Conservation (phyloP, 306 rosid species). For the Castanopsis chinensis region DNA sequence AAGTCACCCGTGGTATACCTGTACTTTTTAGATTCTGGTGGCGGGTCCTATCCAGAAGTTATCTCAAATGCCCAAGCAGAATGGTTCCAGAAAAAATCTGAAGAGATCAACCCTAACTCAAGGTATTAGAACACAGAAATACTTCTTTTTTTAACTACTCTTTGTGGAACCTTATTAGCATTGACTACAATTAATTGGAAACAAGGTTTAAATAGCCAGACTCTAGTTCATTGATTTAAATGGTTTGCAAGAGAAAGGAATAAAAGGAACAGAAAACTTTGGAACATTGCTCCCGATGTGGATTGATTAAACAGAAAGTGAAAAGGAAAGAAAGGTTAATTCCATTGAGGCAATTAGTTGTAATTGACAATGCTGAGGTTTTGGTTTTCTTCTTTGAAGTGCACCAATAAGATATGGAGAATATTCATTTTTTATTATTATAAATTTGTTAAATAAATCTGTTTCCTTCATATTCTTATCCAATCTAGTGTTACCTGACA, state of each 20-base stretch:
- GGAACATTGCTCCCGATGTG: neutral
- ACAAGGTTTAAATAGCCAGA: neutral
- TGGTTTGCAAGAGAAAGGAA: neutral
- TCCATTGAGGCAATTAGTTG: neutral
- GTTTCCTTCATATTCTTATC: neutral
- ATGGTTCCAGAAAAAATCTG: constrained; percentile 58
- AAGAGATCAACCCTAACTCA: constrained; percentile 54
- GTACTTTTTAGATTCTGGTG: constrained; percentile 89
- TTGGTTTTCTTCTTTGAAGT: neutral
- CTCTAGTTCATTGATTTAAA: neutral
- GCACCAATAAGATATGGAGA: neutral
- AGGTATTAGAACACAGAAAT: constrained; percentile 42
- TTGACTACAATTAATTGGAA: neutral
- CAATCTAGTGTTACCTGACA: constrained; percentile 30
- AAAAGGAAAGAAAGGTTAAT: neutral
- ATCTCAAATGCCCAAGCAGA: constrained; percentile 64
- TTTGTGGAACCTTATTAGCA: neutral
- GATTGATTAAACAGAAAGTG: neutral
- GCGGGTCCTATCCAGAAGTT: constrained; percentile 81
- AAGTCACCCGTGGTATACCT: constrained; percentile 55
- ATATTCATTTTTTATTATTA: neutral
- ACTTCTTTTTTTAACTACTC: neutral
- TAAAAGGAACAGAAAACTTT: neutral
- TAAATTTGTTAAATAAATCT: too few species aligned
- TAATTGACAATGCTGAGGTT: neutral